Conservation (phyloP, 306 rosid genomes). For the Cucumis melo region DNA sequence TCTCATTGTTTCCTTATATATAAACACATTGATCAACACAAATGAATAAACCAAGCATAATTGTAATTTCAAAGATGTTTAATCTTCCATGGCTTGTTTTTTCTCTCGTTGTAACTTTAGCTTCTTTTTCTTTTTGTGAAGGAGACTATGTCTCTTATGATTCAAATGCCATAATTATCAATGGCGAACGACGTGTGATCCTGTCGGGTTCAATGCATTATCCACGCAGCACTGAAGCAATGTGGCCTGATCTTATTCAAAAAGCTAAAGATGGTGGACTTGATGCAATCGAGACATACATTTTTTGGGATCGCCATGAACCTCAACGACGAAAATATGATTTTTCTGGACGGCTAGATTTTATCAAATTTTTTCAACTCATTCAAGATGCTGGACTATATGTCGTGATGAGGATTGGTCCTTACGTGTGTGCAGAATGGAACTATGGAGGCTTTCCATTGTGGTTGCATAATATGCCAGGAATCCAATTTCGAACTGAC, state of each 20-base stretch:
- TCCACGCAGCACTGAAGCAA: not conserved
- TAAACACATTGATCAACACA: not conserved
- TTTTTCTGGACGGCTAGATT: slow-evolving; percentile 24
- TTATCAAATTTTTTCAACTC: not conserved
- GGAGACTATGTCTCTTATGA: not conserved
- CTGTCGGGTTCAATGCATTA: not conserved
- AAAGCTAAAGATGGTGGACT: not conserved
- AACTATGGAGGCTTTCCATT: not conserved
- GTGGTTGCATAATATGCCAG: not conserved
- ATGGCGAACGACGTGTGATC: not conserved
- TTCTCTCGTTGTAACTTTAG: not conserved
- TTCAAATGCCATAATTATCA: not conserved
- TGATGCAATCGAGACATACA: not conserved
- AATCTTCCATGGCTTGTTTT: not conserved
- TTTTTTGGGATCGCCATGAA: not conserved
- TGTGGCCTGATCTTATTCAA: slow-evolving; percentile 4
- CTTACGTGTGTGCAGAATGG: not conserved
- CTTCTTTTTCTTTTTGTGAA: not conserved
- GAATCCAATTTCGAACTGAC: not conserved
- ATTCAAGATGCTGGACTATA: not conserved
- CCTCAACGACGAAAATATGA: slow-evolving; percentile 23
- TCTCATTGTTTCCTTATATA: not conserved
- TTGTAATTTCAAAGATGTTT: not conserved
- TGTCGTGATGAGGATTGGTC: not conserved
- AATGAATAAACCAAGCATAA: not conserved